Percentiles rank a stretch among this genome's conserved stretches.
Conservation (phyloP, 768 basidiomycete genomes). For the Lactarius indigo region DNA sequence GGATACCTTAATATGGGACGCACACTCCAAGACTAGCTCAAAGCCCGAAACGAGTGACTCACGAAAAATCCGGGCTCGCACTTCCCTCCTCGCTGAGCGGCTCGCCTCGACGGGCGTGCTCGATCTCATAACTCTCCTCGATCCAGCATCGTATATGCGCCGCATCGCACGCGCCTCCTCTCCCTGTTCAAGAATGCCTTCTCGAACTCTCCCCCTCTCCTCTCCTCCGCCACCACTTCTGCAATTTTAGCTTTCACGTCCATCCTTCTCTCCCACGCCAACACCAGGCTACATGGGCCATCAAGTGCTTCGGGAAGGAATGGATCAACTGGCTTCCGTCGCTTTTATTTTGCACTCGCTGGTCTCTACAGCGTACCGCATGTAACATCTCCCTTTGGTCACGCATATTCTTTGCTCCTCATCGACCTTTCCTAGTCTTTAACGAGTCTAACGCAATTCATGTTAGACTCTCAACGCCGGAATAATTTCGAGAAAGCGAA, state of each 20-base stretch:
- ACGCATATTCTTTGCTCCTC: not conserved
- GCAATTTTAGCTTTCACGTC: slow-evolving; percentile 55
- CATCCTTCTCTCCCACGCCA: slow-evolving; percentile 38
- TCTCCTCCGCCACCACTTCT: slow-evolving; percentile 32
- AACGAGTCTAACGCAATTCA: slow-evolving; percentile 47
- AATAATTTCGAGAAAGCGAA: slow-evolving; percentile 29
- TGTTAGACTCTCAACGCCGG: slow-evolving; percentile 54
- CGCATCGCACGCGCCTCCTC: slow-evolving; percentile 43
- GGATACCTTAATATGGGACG: slow-evolving; percentile 57
- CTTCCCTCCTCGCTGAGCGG: slow-evolving; percentile 55
- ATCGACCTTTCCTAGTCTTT: slow-evolving; percentile 39
- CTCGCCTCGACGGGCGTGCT: slow-evolving; percentile 42
- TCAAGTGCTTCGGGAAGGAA: slow-evolving; percentile 73
- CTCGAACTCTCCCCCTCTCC: slow-evolving; percentile 33
- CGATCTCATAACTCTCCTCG: slow-evolving; percentile 54
- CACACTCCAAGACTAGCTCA: slow-evolving; percentile 19
- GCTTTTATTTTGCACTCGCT: slow-evolving; percentile 67
- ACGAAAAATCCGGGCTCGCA: slow-evolving; percentile 43
- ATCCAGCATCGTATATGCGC: slow-evolving; percentile 54
- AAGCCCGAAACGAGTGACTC: slow-evolving; percentile 34
- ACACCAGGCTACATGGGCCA: slow-evolving; percentile 57
- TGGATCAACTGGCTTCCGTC: slow-evolving; percentile 82
- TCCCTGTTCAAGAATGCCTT: slow-evolving; percentile 43
- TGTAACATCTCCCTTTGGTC: slow-evolving; percentile 37
- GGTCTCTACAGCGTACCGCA: slow-evolving; percentile 68